Conservation (phyloP, 495 filamentous ascomycete species). For the Penicillium psychrofluorescens region DNA sequence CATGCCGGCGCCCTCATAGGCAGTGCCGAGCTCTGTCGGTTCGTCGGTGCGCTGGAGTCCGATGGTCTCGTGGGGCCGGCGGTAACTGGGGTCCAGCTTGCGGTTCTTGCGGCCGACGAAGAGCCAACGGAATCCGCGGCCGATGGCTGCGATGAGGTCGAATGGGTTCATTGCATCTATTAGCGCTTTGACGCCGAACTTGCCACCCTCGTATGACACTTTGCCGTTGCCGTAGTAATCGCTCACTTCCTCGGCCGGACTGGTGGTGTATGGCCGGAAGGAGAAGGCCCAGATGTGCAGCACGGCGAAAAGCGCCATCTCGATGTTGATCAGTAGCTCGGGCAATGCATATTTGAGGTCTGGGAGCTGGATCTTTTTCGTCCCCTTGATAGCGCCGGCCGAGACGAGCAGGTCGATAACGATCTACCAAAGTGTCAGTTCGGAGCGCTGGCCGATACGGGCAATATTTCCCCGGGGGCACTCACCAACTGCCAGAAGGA, state of each 20-base stretch:
- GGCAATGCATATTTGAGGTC: conserved; percentile 81
- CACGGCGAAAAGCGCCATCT: conserved; percentile 78
- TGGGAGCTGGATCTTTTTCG: conserved; percentile 52
- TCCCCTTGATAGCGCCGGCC: conserved; percentile 52
- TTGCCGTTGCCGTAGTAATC: conserved; percentile 43
- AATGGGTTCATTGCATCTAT: conserved; percentile 73
- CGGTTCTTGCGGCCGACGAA: conserved; percentile 61
- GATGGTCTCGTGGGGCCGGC: conserved; percentile 21
- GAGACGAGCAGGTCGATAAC: conserved; percentile 65
- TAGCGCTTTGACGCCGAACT: conserved; percentile 54
- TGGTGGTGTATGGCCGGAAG: conserved; percentile 56
- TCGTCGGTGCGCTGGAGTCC: conserved; percentile 20
- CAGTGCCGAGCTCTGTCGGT: conserved; percentile 13
- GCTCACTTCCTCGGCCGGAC: conserved; percentile 31
- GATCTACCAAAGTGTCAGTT: conserved; percentile 26
- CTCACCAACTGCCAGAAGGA: conserved; percentile 82
- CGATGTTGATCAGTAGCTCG: conserved; percentile 69
- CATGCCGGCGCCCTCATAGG: conserved; percentile 27
- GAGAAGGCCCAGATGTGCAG: conserved; percentile 82
- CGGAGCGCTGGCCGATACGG: no score
- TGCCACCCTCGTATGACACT: conserved; percentile 52
- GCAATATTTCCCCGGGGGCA: background rate
- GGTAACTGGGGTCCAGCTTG: conserved; percentile 46
- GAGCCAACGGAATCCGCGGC: conserved; percentile 73
- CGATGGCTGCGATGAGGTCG: conserved; percentile 74